These are phyloP conservation scores for Vararia minispora DNA, from an alignment of 768 basidiomycete genomes.

Conservation along the genomic window DNA sequence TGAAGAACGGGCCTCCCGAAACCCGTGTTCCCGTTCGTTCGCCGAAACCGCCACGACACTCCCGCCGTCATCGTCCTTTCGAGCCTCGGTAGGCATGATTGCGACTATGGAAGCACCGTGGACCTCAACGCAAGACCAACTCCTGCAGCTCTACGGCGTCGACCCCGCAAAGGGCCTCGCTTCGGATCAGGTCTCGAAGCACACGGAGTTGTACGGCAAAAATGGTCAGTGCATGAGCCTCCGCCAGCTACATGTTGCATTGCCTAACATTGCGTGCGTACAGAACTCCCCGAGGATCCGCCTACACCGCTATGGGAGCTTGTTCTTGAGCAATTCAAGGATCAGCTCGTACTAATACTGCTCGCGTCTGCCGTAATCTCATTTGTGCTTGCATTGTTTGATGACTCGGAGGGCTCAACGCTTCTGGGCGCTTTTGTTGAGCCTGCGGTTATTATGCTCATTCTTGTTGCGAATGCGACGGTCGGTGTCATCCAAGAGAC, in stretches of 20 bases:
- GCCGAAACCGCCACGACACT: too few relatives aligned
- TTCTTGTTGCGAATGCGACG: slow-evolving; percentile 92
- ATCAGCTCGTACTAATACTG: slow-evolving; percentile 94
- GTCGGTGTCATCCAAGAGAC: slow-evolving; percentile 97
- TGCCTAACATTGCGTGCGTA: not conserved
- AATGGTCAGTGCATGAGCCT: slow-evolving; percentile 45
- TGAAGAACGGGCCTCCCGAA: too few relatives aligned
- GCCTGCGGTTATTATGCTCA: slow-evolving; percentile 88
- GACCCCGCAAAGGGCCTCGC: slow-evolving; percentile 54
- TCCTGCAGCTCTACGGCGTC: slow-evolving; percentile 66
- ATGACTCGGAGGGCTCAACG: slow-evolving; percentile 56
- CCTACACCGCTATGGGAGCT: slow-evolving; percentile 89
- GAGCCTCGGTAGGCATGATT: not conserved
- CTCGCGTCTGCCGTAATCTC: slow-evolving; percentile 90
- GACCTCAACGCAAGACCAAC: slow-evolving; percentile 57
- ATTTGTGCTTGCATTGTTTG: slow-evolving; percentile 83
- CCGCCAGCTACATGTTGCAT: not conserved
- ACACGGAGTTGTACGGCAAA: slow-evolving; percentile 73
- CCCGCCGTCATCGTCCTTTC: not conserved
- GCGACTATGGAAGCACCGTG: slow-evolving; percentile 61
- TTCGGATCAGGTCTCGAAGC: slow-evolving; percentile 52
- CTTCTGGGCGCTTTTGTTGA: slow-evolving; percentile 88
- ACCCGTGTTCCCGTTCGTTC: too few relatives aligned
- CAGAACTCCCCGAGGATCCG: slow-evolving; percentile 89
- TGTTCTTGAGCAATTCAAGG: slow-evolving; percentile 98